Evolutionary conservation across 108 stramenopile genomes (phyloP), one percentile per base, ranked within the genome.

Genomic region (Skeletonema menzelii): DNA sequence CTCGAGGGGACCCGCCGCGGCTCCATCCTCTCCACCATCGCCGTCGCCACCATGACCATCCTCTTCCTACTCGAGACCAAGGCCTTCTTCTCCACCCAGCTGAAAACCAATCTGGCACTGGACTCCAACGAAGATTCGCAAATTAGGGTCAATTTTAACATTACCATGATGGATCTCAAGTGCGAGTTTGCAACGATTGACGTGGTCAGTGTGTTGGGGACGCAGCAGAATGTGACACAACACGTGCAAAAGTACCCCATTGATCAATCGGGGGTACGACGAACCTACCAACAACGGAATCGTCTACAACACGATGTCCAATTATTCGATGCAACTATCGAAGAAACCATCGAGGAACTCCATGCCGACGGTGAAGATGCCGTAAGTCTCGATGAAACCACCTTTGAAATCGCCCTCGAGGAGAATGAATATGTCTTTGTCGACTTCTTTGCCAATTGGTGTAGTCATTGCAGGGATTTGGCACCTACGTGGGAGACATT

Each of bases 191-290:
- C 92, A 44, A 88, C 91, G 12, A 82, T 97, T 63, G 96, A 94
- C 70, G 89, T 88, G 17, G 88, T 93, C 0, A 86, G 85, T 27
- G 84, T 86, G 3, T 62, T 95, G 73, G 98, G 98, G 27, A 96
- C 95, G 8, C 91, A 97, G 85, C 92, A 97, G 73, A 97, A 98
- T 82, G 93, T 99, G 8, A 96, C 96, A 26, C 76, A 90, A 27
- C 96, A 98, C 63, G 89, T 99, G 4, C 86, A 88, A 17, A 98
- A 97, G 79, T 98, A 91, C 88, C 87, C 93, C 63, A 76, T 98
- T 38, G 96, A 99, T 82, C 91, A 82, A 8, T 55, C 82, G n/a
- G 97, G 98, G 7, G 66, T 96, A 26, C 80, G 90, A 11, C 71
- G 87, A 59, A 76, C 86, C 38, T 98, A 91, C 65, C 83, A 87